Base-by-base conservation (phyloP, 495 filamentous ascomycete genomes). In the Hapsidospora chrysogenum region DNA sequence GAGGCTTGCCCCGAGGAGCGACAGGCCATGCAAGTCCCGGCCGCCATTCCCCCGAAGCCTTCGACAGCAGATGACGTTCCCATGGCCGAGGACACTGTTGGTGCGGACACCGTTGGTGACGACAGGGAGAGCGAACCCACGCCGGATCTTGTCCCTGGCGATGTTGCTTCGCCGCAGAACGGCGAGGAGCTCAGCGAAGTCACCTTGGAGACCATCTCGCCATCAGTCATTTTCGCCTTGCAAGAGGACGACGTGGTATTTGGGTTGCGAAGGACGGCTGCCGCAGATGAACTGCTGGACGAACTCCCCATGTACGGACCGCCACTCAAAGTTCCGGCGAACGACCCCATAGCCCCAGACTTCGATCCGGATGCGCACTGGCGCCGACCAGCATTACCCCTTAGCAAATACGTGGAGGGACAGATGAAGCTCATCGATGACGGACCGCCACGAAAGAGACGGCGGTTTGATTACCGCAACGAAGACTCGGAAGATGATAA, bases 361-460 rank as follows among this genome's bases (percentile, higher is more conserved):
- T 56, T 70, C 33, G 63, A 68, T 25, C 72, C 74, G 0, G 80
- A 86, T 48, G 61, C 69, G n/a, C 58, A 54, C 4, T 86, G 80
- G 80, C 78, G 71, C 48, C 72, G 72, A 11, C 71, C 78, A 3
- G 70, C 86, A 31, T 57, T 94, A n/a, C 82, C 83, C 1, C 66
- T 93, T 2, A 92, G 77, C 33, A 95, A 85, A 46, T 92, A 79
- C 46, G 74, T 80, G 14, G 68, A 75, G 28, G 80, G 83, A n/a
- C 80, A 80, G 43, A 75, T 97, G 47, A 68, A 68, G 14, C 66
- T 86, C 21, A 61, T 63, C 13, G 58, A 72, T 22, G 68, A 72
- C 26, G 71, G 72, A 2, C 80, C 76, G 11, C 74, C 76, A 4
- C 66, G 66, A 27, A 94, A 87, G 50, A 72, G 72, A 26, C 79